A percentile compares a stretch with the other conserved stretches of the same genome.
These are phyloP conservation scores for Rhynchosporium secalis DNA, from an alignment of 2,329 filamentous ascomycete species.

Conservation along the genomic window DNA sequence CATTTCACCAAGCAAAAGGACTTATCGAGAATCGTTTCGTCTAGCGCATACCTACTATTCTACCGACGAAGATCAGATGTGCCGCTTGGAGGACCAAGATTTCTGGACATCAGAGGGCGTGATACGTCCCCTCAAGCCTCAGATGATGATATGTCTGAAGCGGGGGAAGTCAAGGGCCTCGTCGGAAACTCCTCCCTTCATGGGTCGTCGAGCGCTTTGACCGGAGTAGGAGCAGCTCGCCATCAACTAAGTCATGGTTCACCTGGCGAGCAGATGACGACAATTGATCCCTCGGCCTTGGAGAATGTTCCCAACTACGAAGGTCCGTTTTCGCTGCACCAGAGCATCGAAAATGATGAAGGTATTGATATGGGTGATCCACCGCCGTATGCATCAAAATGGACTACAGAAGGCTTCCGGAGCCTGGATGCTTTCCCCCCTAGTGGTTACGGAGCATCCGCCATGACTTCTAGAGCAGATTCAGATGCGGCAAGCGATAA, in stretches of 20 bases:
- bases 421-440: conserved; percentile 23
- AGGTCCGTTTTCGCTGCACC: conserved; percentile 22
- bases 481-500: conserved; percentile 37
- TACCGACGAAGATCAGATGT: conserved; percentile 80
- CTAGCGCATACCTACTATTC: conserved; percentile 88
- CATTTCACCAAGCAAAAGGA: conserved; percentile 64
- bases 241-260: conserved; percentile 62
- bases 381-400: conserved; percentile 14
- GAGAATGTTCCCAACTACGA: conserved; percentile 34
- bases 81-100: conserved; percentile 76
- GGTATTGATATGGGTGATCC: conserved; percentile 33
- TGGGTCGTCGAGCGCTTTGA: conserved; percentile 90
- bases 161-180: conserved; percentile 88
- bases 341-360: conserved; percentile 39
- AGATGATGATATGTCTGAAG: conserved; percentile 48
- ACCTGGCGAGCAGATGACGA: conserved; percentile 36
- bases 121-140: conserved; percentile 46
- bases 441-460: conserved; percentile 21
- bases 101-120: conserved; percentile 67
- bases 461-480: conserved; percentile 32
- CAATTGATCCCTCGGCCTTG: conserved; percentile 33
- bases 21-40: conserved; percentile 64
- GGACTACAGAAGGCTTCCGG: conserved; percentile 18
- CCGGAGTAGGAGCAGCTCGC: conserved; percentile 74
- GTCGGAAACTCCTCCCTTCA: conserved; percentile 77